A percentile compares a stretch with the other conserved stretches of the same genome.
These are phyloP conservation scores for Ceratocystis papillata DNA, from an alignment of 2,329 filamentous ascomycete species.

Conservation along the genomic window DNA sequence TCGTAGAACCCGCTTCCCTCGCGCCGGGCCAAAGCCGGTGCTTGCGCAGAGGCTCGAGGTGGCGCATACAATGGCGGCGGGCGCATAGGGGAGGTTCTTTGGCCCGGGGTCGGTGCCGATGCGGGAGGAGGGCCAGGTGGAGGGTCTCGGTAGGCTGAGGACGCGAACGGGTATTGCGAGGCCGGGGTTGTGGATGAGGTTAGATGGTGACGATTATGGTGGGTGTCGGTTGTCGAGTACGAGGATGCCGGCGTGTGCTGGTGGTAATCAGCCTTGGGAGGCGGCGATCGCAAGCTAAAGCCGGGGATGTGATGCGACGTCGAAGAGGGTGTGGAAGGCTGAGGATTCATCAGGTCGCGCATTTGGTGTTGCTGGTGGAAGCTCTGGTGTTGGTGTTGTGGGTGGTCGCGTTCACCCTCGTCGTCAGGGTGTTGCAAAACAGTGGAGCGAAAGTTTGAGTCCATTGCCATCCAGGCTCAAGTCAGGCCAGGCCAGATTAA, in stretches of 20 bases:
- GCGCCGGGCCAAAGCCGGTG: constrained; percentile 30
- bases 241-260: neutral
- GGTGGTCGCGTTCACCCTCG: constrained; percentile 31
- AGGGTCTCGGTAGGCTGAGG: constrained; percentile 27
- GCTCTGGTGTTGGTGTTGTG: constrained; percentile 27
- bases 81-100: constrained; percentile 30
- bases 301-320: constrained; percentile 34
- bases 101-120: constrained; percentile 36
- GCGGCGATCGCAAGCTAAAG: constrained; percentile 43
- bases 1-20: constrained; percentile 43
- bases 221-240: neutral
- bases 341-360: constrained; percentile 40
- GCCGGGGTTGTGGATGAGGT: constrained; percentile 36
- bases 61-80: constrained; percentile 23
- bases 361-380: constrained; percentile 30
- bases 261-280: constrained; percentile 25
- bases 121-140: constrained; percentile 32
- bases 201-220: constrained; percentile 14
- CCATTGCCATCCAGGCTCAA: constrained; percentile 31
- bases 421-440: constrained; percentile 40
- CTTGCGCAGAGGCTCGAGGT: constrained; percentile 29
- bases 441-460: constrained; percentile 41
- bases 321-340: constrained; percentile 26
- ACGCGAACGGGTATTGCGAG: constrained; percentile 33
- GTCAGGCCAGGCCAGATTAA: no score